Conservation (phyloP, 2,329 filamentous ascomycete species). For the Paraphaeosphaeria sporulosa region DNA sequence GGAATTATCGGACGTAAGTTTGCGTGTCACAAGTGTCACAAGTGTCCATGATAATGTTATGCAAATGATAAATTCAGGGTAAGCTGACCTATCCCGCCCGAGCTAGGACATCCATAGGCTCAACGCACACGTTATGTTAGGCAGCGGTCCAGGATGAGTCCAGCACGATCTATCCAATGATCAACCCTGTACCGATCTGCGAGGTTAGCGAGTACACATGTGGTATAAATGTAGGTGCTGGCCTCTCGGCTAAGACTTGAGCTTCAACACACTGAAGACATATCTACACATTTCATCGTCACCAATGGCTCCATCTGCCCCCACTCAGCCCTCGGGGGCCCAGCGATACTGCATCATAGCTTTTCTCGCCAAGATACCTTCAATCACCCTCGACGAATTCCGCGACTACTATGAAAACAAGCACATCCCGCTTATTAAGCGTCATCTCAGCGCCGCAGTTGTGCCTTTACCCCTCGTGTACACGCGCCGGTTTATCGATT, state of each 20-base stretch:
- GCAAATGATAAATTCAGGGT: background rate
- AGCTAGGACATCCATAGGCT: too few species aligned
- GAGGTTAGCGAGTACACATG: background rate
- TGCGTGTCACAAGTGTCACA: background rate
- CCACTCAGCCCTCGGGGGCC: background rate
- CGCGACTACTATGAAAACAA: constrained; percentile 5
- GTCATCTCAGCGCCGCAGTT: background rate
- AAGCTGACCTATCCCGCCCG: too few species aligned
- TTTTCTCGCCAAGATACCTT: background rate
- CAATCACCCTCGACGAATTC: background rate
- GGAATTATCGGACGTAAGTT: background rate
- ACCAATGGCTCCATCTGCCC: background rate
- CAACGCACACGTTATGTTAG: too few species aligned
- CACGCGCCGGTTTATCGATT: background rate
- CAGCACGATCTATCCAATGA: background rate
- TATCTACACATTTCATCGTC: background rate
- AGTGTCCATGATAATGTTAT: background rate
- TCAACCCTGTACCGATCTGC: background rate
- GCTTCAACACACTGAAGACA: background rate
- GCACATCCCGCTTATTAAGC: background rate
- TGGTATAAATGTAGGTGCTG: background rate
- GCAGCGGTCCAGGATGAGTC: background rate
- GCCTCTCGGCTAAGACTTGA: background rate
- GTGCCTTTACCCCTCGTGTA: background rate
- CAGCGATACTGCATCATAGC: constrained; percentile 5